A percentile compares a stretch with the other conserved stretches of the same genome.
phyloP scores from a whole-genome alignment of 1,284 basidiomycete species.

The Microbotryum intermedium region DNA sequence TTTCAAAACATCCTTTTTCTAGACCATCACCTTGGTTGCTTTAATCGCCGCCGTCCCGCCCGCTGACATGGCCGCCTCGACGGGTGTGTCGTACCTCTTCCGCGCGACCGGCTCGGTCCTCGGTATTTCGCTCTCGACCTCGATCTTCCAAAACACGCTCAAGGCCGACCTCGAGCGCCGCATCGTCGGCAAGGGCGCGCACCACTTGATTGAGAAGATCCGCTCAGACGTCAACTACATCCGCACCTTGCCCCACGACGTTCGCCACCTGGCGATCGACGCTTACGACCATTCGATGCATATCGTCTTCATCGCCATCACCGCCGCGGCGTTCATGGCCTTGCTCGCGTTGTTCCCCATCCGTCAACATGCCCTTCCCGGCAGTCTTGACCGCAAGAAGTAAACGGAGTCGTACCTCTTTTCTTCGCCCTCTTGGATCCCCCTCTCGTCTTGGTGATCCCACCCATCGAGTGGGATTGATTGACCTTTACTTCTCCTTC shows the following conservation, averaged over 20 bases:
- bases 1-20: background rate
- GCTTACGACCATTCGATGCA: constrained; percentile 39
- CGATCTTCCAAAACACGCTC: constrained; percentile 40
- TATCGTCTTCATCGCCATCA: constrained; percentile 39
- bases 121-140: constrained; percentile 40
- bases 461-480: too few species aligned
- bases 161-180: constrained; percentile 30
- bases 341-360: constrained; percentile 38
- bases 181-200: constrained; percentile 23
- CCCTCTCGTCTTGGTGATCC: too few species aligned
- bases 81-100: constrained; percentile 41
- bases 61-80: constrained; percentile 38
- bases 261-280: constrained; percentile 34
- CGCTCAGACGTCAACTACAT: constrained; percentile 37
- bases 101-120: constrained; percentile 40
- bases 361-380: constrained; percentile 37
- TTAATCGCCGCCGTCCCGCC: constrained; percentile 39
- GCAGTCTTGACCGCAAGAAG: constrained; percentile 6
- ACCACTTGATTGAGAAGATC: constrained; percentile 35
- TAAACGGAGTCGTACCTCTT: too few species aligned
- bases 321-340: constrained; percentile 35
- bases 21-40: constrained; percentile 39
- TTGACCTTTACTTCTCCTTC: too few species aligned
- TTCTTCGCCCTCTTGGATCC: too few species aligned
- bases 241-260: constrained; percentile 25